A percentile compares a stretch with the other conserved stretches of the same genome.
phyloP scores from a whole-genome alignment of 306 rosid genomes.

The Echinosophora koreensis region DNA sequence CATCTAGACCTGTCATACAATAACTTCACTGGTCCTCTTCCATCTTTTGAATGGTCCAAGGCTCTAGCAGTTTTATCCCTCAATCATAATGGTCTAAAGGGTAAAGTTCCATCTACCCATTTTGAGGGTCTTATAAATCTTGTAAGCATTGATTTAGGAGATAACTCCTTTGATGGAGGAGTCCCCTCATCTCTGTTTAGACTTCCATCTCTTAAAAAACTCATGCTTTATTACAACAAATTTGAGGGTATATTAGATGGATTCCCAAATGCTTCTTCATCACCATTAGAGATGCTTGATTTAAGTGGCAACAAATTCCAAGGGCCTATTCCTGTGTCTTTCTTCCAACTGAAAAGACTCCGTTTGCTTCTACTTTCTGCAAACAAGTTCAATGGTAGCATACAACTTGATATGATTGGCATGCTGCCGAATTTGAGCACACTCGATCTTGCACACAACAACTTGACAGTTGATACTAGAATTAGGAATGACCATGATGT shows the following conservation, averaged over 20 bases:
- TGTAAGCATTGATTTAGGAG: constrained; percentile 34
- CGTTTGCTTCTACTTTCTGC: neutral
- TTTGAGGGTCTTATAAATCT: constrained; percentile 34
- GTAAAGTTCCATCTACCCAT: constrained; percentile 11
- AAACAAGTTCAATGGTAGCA: constrained; percentile 53
- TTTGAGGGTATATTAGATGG: neutral
- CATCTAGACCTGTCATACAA: constrained; percentile 49
- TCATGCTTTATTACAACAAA: constrained; percentile 27
- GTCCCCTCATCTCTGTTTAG: constrained; percentile 30
- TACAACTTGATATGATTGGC: neutral
- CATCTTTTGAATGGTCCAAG: constrained; percentile 50
- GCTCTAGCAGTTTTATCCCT: constrained; percentile 38
- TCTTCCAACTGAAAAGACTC: constrained; percentile 7
- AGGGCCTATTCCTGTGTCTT: neutral
- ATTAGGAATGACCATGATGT: neutral
- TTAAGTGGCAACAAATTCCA: no score
- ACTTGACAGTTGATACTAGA: constrained; percentile 11
- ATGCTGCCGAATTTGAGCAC: neutral
- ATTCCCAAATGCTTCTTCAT: constrained; percentile 9
- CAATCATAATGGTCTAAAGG: neutral
- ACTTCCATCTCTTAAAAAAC: constrained; percentile 1
- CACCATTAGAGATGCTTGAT: neutral
- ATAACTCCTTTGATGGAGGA: constrained; percentile 31
- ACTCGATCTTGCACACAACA: constrained; percentile 12
- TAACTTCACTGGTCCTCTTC: constrained; percentile 48